These are phyloP conservation scores for Alternaria sp. DNA, from an alignment of 2,329 filamentous ascomycete species.

Conservation along the genomic window DNA sequence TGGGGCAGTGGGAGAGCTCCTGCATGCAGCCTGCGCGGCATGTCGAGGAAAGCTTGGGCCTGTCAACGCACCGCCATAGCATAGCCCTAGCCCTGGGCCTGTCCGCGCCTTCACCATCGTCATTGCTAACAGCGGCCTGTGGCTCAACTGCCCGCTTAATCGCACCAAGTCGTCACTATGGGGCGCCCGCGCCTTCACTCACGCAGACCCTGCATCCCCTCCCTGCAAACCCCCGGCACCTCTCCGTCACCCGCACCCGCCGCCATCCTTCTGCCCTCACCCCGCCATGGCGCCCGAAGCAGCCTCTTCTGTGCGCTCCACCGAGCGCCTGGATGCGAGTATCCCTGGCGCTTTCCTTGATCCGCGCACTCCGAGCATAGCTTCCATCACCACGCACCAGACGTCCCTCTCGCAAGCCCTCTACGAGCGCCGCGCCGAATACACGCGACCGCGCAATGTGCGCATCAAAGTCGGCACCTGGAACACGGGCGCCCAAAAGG, in stretches of 20 bases:
- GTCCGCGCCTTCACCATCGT: slow-evolving; percentile 18
- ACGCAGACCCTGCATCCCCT: background rate
- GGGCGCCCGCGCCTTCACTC: slow-evolving; percentile 10
- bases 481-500: slow-evolving; percentile 89
- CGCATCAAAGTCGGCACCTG: slow-evolving; percentile 92
- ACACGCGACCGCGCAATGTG: slow-evolving; percentile 76
- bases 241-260: background rate
- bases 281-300: slow-evolving; percentile 41
- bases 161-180: slow-evolving; percentile 14
- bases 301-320: slow-evolving; percentile 34
- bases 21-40: too few relatives aligned
- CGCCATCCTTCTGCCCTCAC: slow-evolving; percentile 10
- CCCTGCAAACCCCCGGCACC: slow-evolving; percentile 1
- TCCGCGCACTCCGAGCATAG: slow-evolving; percentile 28
- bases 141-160: slow-evolving; percentile 25
- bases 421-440: slow-evolving; percentile 79
- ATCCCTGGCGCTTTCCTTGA: slow-evolving; percentile 62
- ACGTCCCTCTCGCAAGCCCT: slow-evolving; percentile 66
- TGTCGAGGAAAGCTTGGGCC: slow-evolving; percentile 14
- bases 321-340: slow-evolving; percentile 52
- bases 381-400: slow-evolving; percentile 51
- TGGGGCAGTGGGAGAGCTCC: too few relatives aligned
- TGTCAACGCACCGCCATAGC: background rate
- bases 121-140: slow-evolving; percentile 19
- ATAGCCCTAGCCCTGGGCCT: slow-evolving; percentile 7